phyloP scores from a whole-genome alignment of 176 grass and related monocot genomes.

The Saccharum spontaneum region DNA sequence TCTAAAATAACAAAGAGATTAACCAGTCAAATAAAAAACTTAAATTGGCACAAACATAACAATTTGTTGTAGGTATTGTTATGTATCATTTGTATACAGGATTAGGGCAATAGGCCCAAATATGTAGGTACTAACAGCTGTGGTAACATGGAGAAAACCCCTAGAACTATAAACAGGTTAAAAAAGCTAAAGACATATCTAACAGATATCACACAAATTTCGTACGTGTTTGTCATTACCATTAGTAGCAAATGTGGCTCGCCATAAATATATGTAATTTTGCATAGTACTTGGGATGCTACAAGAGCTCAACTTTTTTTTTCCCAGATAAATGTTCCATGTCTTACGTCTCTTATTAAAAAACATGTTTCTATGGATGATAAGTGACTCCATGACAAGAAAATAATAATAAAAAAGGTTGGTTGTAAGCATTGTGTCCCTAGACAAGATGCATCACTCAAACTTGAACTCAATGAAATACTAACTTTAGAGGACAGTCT shows the following conservation, averaged over 20 bases:
- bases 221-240: background rate
- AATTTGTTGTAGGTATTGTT: background rate
- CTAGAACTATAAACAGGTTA: background rate
- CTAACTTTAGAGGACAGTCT: background rate
- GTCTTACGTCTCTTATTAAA: background rate
- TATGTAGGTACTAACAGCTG: background rate
- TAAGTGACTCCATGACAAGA: background rate
- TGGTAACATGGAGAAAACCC: background rate
- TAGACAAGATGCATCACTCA: background rate
- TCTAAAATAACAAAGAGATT: slow-evolving; percentile 49
- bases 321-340: background rate
- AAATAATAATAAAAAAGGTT: background rate
- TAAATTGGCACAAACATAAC: slow-evolving; percentile 5
- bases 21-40: slow-evolving; percentile 10
- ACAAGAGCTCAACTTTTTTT: background rate
- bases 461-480: background rate
- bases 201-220: background rate
- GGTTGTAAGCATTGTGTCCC: background rate
- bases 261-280: background rate
- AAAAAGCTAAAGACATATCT: background rate
- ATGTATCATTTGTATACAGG: background rate
- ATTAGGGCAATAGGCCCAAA: background rate
- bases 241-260: background rate
- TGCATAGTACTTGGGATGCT: background rate
- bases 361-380: background rate